A percentile compares a stretch with the other conserved stretches of the same genome.
Conservation (phyloP, 2,329 filamentous ascomycete genomes). For the Colletotrichum kahawae region DNA sequence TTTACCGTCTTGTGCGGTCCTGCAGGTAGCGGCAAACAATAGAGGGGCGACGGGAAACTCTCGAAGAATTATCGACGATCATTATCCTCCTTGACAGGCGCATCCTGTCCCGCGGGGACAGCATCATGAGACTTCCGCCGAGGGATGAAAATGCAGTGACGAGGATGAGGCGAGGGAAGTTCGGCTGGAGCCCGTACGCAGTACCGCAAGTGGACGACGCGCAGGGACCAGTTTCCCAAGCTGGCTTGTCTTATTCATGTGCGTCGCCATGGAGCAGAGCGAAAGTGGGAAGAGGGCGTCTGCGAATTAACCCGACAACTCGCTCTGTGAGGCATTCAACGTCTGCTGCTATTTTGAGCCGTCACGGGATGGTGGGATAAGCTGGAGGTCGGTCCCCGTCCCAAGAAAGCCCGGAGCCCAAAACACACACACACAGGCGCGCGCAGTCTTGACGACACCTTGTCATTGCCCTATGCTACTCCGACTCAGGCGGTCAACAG, state of each 20-base stretch:
- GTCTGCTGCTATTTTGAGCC: constrained; percentile 18
- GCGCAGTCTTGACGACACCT: not conserved
- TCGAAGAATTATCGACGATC: constrained; percentile 15
- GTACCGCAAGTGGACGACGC: not conserved
- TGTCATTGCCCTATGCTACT: not conserved
- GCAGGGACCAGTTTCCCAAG: constrained; percentile 5
- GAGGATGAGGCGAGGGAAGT: constrained; percentile 1
- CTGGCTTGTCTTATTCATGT: constrained; percentile 4
- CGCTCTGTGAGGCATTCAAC: not conserved
- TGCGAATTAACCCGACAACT: not conserved
- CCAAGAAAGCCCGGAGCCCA: not conserved
- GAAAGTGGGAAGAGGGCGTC: not conserved
- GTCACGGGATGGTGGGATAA: not conserved
- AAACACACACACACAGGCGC: not conserved
- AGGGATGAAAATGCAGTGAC: not conserved
- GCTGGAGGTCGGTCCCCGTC: not conserved
- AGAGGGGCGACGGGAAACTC: constrained; percentile 10
- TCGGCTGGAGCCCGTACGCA: not conserved
- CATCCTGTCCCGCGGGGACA: constrained; percentile 6
- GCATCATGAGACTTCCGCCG: constrained; percentile 16
- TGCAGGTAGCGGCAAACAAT: constrained; percentile 18
- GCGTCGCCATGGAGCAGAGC: not conserved
- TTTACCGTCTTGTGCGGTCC: constrained; percentile 17
- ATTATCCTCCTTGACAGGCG: constrained; percentile 15
- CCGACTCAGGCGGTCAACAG: not conserved